Evolutionary conservation across 495 filamentous ascomycete genomes (phyloP).

Genomic region (Extremus antarcticus): DNA sequence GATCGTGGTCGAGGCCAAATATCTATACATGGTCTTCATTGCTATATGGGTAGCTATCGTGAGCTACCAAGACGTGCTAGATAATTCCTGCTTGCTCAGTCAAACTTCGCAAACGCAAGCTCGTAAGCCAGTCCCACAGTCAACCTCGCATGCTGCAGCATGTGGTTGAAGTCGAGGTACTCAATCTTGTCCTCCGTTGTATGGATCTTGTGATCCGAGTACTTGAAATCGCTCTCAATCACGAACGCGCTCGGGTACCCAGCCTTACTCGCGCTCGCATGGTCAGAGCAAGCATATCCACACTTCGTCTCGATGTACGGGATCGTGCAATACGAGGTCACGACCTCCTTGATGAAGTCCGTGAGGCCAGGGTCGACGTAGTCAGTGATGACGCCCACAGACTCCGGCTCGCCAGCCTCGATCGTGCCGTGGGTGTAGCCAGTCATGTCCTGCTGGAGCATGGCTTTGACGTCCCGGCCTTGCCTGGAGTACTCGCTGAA

Average conservation of each 20-base stretch:
- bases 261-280: conserved; percentile 90
- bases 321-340: conserved; percentile 81
- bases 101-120: conserved; percentile 57
- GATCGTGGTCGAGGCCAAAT: not conserved
- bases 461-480: conserved; percentile 74
- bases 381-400: conserved; percentile 87
- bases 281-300: conserved; percentile 94
- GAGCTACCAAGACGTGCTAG: not conserved
- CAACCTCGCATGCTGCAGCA: conserved; percentile 92
- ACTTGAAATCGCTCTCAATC: conserved; percentile 79
- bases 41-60: not conserved
- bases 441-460: conserved; percentile 99
- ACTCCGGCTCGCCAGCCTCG: conserved; percentile 71
- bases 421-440: conserved; percentile 77
- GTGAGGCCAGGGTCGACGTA: conserved; percentile 77
- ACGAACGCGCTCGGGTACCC: conserved; percentile 94
- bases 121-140: conserved; percentile 86
- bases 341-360: conserved; percentile 81
- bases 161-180: conserved; percentile 88
- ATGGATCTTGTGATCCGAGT: conserved; percentile 83
- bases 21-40: not conserved
- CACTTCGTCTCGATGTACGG: conserved; percentile 87
- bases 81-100: conserved; percentile 16
- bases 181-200: conserved; percentile 79
- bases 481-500: conserved; percentile 73